phyloP scores from a whole-genome alignment of 2,329 filamentous ascomycete genomes.

The Cladosporium austrohemisphaericum region DNA sequence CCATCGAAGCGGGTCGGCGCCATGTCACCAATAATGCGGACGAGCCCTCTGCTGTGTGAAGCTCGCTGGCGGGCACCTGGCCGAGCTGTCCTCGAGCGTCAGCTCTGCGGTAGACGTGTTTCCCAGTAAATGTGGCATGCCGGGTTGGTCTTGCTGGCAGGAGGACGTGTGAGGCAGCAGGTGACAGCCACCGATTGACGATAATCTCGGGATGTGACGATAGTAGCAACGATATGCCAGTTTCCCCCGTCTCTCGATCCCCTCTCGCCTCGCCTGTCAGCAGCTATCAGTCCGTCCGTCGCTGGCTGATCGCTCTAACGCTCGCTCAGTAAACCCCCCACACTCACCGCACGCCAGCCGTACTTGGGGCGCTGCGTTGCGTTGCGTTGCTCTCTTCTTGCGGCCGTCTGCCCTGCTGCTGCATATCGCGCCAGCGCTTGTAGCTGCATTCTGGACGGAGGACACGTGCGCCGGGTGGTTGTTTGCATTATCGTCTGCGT shows the following conservation, averaged over 20 bases:
- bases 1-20: background rate
- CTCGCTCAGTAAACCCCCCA: background rate
- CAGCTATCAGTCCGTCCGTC: too few relatives aligned
- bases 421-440: slow-evolving; percentile 11
- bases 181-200: too few relatives aligned
- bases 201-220: too few relatives aligned
- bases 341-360: slow-evolving; percentile 7
- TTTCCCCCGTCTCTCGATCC: background rate
- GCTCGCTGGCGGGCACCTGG: too few relatives aligned
- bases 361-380: background rate
- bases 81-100: too few relatives aligned
- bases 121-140: background rate
- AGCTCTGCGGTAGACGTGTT: too few relatives aligned
- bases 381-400: background rate
- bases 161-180: background rate
- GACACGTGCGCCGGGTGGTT: slow-evolving; percentile 11
- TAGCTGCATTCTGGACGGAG: slow-evolving; percentile 13
- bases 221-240: too few relatives aligned
- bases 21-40: background rate
- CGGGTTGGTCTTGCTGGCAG: background rate
- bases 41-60: background rate
- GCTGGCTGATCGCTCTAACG: background rate
- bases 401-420: slow-evolving; percentile 13
- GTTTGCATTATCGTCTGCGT: background rate
- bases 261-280: background rate